Base-by-base conservation (phyloP, 1,139 yeast species). In the Yamadazyma jaroonii region DNA sequence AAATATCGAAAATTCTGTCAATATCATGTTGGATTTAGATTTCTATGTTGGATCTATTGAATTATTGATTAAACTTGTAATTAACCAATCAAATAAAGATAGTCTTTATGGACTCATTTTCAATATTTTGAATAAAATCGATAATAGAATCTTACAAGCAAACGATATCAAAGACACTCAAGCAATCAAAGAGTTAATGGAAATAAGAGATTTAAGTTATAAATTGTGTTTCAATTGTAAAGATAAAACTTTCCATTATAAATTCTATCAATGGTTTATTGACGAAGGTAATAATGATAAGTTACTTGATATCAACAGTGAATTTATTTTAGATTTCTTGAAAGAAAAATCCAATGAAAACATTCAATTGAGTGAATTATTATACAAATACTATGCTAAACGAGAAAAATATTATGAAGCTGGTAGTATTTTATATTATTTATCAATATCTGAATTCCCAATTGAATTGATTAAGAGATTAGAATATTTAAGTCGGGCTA, bases 201-300 rank as follows among this genome's bases (percentile, higher is more conserved):
- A 76, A 46, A 59, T 82, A 20, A 75, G 95, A 48, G 86, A 86
- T 48, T 74, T 78, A 32, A 79, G 94, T 21, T 90, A 90, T 53
- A 75, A 75, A 14, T 74, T 84, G 9, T 87, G 95, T 45, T 80
- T 88, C 52, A 75, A 77, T 10, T 82, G 84, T 35, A 71, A 75
- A 34, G 97, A 92, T 54, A 87, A 83, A 53, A 59, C 79, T 11
- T 94, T 94, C 72, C 98, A 94, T 48, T 88, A 83, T 59, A 85
- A 86, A 47, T 78, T 92, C 48, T 94, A 94, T 58, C 95, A 87
- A 55, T 94, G 98, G 97, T 82, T 88, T 51, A 81, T 89, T 29
- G 66, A 74, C 32, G 86, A 86, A 54, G 90, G 88, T 2, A 74
- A 81, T 25, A 83, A 86, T 44, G 94, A 84, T 40, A 76, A 89